These are phyloP conservation scores for Heritiera fomes DNA, from an alignment of 345 rosid genomes.

Conservation along the genomic window DNA sequence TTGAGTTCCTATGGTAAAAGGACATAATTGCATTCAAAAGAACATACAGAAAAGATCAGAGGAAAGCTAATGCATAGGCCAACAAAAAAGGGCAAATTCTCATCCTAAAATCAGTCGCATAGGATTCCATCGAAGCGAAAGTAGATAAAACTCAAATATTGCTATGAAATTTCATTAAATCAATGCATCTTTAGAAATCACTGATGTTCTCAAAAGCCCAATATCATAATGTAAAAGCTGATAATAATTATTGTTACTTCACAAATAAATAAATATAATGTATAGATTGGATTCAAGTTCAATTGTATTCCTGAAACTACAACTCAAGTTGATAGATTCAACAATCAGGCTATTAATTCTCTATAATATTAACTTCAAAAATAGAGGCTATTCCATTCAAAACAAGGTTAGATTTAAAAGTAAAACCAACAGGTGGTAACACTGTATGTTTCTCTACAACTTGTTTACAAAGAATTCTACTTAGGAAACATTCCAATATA, in stretches of 20 bases:
- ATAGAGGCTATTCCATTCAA: background rate
- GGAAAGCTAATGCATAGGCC: slow-evolving; percentile 1
- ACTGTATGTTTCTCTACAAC: background rate
- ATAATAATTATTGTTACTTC: background rate
- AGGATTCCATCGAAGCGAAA: background rate
- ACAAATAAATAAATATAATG: background rate
- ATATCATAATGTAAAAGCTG: background rate
- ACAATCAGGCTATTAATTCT: background rate
- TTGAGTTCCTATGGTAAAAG: slow-evolving; percentile 69
- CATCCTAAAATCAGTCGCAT: background rate
- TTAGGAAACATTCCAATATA: background rate
- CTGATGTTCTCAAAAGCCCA: background rate
- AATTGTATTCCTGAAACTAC: background rate
- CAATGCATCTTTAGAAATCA: background rate
- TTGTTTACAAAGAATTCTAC: background rate
- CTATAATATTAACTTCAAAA: background rate
- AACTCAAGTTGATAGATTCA: background rate
- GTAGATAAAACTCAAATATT: background rate
- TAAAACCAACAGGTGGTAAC: background rate
- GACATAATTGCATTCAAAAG: background rate
- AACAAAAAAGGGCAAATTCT: background rate
- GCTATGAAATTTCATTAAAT: background rate
- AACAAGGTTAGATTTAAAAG: background rate
- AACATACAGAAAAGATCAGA: background rate
- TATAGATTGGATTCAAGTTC: background rate